Percentiles rank a stretch among this genome's conserved stretches.
phyloP scores from a whole-genome alignment of 108 stramenopile genomes.

The Skeletonema menzelii region DNA sequence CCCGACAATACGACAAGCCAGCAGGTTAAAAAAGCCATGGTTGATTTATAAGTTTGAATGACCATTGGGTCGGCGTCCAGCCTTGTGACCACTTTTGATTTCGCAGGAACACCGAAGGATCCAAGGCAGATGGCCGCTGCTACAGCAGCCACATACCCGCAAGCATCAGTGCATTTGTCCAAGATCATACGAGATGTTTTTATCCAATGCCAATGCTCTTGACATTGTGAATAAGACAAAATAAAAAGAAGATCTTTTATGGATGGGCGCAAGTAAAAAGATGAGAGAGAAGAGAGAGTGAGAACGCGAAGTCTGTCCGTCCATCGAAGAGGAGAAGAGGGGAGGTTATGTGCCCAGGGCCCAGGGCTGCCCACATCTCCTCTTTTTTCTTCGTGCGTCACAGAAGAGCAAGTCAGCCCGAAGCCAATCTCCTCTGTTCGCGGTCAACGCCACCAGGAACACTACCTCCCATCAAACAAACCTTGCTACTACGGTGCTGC shows the following conservation, averaged over 20 bases:
- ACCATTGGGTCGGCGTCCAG: slow-evolving; percentile 66
- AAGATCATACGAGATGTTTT: not conserved
- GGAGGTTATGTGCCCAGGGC: too few relatives aligned
- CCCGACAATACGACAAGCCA: slow-evolving; percentile 57
- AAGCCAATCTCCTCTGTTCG: not conserved
- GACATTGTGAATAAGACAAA: too few relatives aligned
- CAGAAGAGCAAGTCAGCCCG: not conserved
- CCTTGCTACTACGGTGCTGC: not conserved
- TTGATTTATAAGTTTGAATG: slow-evolving; percentile 44
- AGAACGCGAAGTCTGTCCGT: not conserved
- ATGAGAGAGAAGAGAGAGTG: too few relatives aligned
- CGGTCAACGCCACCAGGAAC: slow-evolving; percentile 5
- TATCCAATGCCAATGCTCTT: not conserved
- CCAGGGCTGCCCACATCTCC: too few relatives aligned
- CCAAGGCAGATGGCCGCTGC: slow-evolving; percentile 57
- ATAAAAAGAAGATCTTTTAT: too few relatives aligned
- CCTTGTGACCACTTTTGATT: slow-evolving; percentile 44
- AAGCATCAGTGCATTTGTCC: slow-evolving; percentile 36
- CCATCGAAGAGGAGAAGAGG: too few relatives aligned
- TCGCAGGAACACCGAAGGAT: slow-evolving; percentile 70
- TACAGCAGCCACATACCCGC: slow-evolving; percentile 61
- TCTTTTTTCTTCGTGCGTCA: not conserved
- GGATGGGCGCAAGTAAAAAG: too few relatives aligned
- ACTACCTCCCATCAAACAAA: not conserved
- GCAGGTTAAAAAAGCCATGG: slow-evolving; percentile 72